These are phyloP conservation scores for Talaromyces sp. DNA, from an alignment of 2,329 filamentous ascomycete genomes.

Conservation along the genomic window DNA sequence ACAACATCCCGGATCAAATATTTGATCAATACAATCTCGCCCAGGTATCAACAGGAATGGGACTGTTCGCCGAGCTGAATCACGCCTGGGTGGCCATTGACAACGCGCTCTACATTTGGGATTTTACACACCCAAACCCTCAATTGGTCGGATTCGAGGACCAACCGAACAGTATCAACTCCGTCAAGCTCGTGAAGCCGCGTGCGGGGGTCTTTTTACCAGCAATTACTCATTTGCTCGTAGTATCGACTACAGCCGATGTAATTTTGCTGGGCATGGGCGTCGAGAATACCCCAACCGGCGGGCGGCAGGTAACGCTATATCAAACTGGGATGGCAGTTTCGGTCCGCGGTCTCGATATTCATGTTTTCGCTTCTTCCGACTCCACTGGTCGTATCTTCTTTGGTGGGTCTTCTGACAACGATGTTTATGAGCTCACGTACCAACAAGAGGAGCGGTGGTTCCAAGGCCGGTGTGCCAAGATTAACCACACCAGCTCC, in stretches of 20 bases:
- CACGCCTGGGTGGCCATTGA: slow-evolving; percentile 97
- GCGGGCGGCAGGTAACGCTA: slow-evolving; percentile 72
- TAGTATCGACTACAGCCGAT: slow-evolving; percentile 83
- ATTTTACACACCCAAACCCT: slow-evolving; percentile 90
- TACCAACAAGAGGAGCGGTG: slow-evolving; percentile 98
- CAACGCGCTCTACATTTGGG: slow-evolving; percentile 95
- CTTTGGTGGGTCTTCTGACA: slow-evolving; percentile 77
- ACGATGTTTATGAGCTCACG: slow-evolving; percentile 89
- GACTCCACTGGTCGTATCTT: slow-evolving; percentile 84
- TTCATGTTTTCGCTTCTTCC: slow-evolving; percentile 78
- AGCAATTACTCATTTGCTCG: slow-evolving; percentile 83
- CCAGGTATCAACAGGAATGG: slow-evolving; percentile 89
- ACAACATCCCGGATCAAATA: slow-evolving; percentile 87
- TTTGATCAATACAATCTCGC: slow-evolving; percentile 90
- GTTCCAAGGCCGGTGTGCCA: slow-evolving; percentile 87
- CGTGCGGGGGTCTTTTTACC: slow-evolving; percentile 84
- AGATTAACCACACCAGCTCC: slow-evolving; percentile 81
- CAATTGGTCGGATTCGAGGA: slow-evolving; percentile 92
- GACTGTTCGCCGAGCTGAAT: slow-evolving; percentile 89
- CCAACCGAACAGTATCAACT: slow-evolving; percentile 81
- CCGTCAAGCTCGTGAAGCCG: slow-evolving; percentile 84
- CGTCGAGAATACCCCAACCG: slow-evolving; percentile 63
- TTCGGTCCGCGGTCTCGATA: slow-evolving; percentile 73
- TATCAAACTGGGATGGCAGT: slow-evolving; percentile 89
- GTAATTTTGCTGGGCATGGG: slow-evolving; percentile 86